Conservation (phyloP, 257 asterid species). For the Solanum appendiculatum region DNA sequence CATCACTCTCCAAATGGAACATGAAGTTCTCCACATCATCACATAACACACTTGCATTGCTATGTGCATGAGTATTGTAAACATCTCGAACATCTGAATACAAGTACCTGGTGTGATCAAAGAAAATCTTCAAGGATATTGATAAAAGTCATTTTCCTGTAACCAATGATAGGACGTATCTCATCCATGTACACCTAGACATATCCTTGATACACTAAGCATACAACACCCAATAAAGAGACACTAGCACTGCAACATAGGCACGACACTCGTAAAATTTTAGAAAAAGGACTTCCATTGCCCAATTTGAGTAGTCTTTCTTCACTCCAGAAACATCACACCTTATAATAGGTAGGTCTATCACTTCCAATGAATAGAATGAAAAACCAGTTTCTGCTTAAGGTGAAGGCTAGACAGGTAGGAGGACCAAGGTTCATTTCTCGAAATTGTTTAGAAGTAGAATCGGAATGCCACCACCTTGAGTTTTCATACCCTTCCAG, state of each 20-base stretch:
- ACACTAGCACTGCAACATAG: neutral
- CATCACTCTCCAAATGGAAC: slow-evolving; percentile 30
- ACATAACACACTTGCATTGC: slow-evolving; percentile 9
- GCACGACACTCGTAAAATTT: neutral
- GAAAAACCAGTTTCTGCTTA: neutral
- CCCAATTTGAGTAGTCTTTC: neutral
- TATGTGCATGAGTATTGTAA: slow-evolving; percentile 10
- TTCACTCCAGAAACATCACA: neutral
- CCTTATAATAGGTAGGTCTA: neutral
- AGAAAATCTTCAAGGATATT: neutral
- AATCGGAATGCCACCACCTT: neutral
- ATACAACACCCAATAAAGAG: neutral
- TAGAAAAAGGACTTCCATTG: neutral
- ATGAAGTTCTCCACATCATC: slow-evolving; percentile 16
- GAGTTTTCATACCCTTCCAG: neutral
- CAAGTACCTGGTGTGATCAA: slow-evolving; percentile 48
- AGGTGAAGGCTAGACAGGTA: neutral
- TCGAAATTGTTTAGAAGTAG: neutral
- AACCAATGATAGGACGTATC: neutral
- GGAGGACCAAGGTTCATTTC: neutral
- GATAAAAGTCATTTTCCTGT: neutral
- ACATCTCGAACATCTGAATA: slow-evolving; percentile 45
- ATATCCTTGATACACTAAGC: neutral
- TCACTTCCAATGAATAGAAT: neutral
- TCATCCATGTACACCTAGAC: neutral